Evolutionary conservation across 495 filamentous ascomycete species (phyloP).

Genomic region (Cercophora newfieldiana): DNA sequence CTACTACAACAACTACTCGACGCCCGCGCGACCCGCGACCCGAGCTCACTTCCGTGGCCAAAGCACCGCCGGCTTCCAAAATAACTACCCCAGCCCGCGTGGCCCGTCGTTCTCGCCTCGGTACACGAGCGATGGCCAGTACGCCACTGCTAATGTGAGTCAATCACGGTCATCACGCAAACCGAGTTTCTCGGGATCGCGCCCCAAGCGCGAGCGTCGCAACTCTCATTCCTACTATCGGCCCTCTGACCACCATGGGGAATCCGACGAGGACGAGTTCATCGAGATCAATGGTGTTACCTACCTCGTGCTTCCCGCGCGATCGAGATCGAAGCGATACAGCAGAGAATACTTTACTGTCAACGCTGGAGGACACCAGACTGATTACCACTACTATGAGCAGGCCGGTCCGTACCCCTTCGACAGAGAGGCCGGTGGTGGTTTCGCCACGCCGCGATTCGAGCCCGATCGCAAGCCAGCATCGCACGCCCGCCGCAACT

Average conservation of each 20-base stretch:
- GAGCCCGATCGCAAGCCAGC: constrained; percentile 41
- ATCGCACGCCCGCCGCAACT: constrained; percentile 44
- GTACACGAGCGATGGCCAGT: constrained; percentile 56
- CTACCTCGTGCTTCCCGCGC: constrained; percentile 48
- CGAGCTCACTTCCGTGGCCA: constrained; percentile 47
- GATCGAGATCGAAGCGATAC: constrained; percentile 42
- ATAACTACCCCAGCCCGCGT: constrained; percentile 36
- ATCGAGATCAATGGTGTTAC: constrained; percentile 52
- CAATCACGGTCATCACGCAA: constrained; percentile 46
- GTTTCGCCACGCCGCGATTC: constrained; percentile 46
- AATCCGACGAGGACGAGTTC: constrained; percentile 62
- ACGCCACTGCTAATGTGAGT: constrained; percentile 60
- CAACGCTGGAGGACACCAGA: constrained; percentile 53
- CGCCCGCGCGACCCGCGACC: constrained; percentile 49
- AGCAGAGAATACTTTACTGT: constrained; percentile 40
- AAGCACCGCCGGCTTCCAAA: constrained; percentile 34
- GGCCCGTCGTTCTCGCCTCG: constrained; percentile 48
- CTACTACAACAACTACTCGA: constrained; percentile 43
- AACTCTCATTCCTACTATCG: constrained; percentile 55
- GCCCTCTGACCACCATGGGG: constrained; percentile 53
- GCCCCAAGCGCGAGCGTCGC: constrained; percentile 49
- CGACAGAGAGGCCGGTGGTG: constrained; percentile 37
- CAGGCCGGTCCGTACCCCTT: constrained; percentile 44
- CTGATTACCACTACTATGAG: constrained; percentile 58
- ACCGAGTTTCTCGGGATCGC: constrained; percentile 49